Evolutionary conservation across 2,329 filamentous ascomycete species (phyloP).

Genomic region (Chaetomium olivaceum): DNA sequence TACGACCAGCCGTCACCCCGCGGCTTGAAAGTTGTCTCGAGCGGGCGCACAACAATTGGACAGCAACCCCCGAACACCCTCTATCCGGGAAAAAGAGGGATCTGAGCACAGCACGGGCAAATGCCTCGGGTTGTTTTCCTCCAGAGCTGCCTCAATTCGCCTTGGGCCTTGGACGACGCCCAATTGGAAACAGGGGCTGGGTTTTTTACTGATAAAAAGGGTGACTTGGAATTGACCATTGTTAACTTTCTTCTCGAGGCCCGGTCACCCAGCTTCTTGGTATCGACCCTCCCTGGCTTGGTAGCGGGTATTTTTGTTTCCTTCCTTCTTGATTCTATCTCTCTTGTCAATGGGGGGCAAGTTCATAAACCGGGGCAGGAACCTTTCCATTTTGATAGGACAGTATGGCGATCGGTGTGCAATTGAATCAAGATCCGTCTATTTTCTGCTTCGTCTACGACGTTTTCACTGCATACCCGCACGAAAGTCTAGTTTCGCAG

Average conservation of each 20-base stretch:
- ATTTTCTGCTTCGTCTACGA: background rate
- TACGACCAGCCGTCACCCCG: slow-evolving; percentile 3
- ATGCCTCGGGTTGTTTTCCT: background rate
- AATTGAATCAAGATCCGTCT: slow-evolving; percentile 28
- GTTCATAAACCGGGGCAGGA: slow-evolving; percentile 33
- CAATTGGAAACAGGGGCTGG: slow-evolving; percentile 2
- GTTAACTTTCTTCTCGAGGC: background rate
- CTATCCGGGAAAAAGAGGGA: background rate
- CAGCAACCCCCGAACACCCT: slow-evolving; percentile 1
- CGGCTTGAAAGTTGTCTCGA: slow-evolving; percentile 8
- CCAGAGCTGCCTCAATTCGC: background rate
- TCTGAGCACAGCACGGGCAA: background rate
- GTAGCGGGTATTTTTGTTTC: slow-evolving; percentile 24
- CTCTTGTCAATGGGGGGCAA: slow-evolving; percentile 23
- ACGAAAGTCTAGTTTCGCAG: background rate
- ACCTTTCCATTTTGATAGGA: slow-evolving; percentile 49
- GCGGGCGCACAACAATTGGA: slow-evolving; percentile 6
- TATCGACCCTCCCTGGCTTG: slow-evolving; percentile 15
- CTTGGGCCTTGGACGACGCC: background rate
- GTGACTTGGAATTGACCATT: slow-evolving; percentile 10
- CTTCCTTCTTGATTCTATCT: slow-evolving; percentile 34
- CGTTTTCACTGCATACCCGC: background rate
- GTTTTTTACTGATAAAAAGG: slow-evolving; percentile 3
- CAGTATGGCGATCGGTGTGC: slow-evolving; percentile 33
- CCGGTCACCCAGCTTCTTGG: slow-evolving; percentile 20